Evolutionary conservation across 306 rosid genomes (phyloP).

Genomic region (Quercus gilva): DNA sequence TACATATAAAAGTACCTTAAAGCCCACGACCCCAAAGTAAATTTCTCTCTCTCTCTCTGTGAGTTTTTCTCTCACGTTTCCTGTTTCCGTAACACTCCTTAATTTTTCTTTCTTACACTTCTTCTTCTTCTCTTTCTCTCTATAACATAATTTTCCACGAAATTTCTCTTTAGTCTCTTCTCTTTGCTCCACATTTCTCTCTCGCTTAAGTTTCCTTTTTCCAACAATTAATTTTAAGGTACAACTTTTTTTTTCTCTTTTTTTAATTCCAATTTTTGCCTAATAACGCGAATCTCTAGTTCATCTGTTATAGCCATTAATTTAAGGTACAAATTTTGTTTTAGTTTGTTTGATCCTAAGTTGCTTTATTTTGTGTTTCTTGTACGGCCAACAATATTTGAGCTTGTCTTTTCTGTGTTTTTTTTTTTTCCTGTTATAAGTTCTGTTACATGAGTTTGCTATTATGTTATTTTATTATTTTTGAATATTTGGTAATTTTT

Average conservation of each 20-base stretch:
- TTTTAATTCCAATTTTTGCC: too few relatives aligned
- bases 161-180: not conserved
- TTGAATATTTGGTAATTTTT: not conserved
- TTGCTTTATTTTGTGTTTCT: not conserved
- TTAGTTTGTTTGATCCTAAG: too few relatives aligned
- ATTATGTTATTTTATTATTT: not conserved
- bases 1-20: not conserved
- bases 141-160: not conserved
- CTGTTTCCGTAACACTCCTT: too few relatives aligned
- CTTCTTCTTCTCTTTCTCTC: not conserved
- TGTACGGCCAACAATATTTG: not conserved
- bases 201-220: too few relatives aligned
- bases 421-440: not conserved
- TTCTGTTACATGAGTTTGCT: not conserved
- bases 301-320: too few relatives aligned
- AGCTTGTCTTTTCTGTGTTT: not conserved
- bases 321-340: not conserved
- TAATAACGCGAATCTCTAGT: too few relatives aligned
- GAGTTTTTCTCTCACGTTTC: not conserved
- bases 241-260: not conserved
- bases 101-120: not conserved
- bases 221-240: not conserved
- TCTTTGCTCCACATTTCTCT: too few relatives aligned
- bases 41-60: not conserved
- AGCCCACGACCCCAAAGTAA: too few relatives aligned